Base-by-base conservation (phyloP, 83 land plant species). In the Picea abies region DNA sequence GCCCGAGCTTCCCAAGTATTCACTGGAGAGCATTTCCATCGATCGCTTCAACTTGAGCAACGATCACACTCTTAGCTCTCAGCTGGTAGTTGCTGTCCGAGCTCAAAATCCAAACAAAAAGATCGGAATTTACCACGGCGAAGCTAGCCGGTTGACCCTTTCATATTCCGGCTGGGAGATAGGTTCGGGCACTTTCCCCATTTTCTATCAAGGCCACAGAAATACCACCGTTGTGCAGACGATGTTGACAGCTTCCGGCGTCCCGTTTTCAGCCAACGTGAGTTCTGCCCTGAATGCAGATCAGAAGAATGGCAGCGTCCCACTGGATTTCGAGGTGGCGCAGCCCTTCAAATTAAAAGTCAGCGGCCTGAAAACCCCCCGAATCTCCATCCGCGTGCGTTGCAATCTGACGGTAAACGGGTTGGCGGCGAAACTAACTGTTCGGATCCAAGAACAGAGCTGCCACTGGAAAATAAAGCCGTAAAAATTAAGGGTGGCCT, bases 331-430 rank as follows among this genome's bases (percentile, higher is more conserved):
- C 6, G 75, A 15, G 26, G 14, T 88, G 0, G 84, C 25, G 0
- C 2, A 8, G 63, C 9, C 65, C 19, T 2, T 68, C 20, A 44
- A 63, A 37, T 11, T 81, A 23, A 63, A 73, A 71, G 1, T 47
- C 14, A 66, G 69, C 9, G 32, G 11, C 26, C 4, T 66, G 23
- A 14, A 25, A 66, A 25, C 3, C 14, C 69, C 69, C 12, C 23
- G 78, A 70, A 32, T 83, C 10, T n/a, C 16, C 10, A 84, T 86
- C 7, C 3, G 23, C n/a, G 86, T 86, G 16, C 72, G 76, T 12
- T 84, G 87, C 78, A 20, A 60, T 15, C 35, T 91, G 60, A 82
- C 83, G 11, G 83, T 88, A 15, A 85, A 81, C 37, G 86, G 65
- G 41, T 69, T 91, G 69, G 19, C 85, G 12, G 85, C 87, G n/a